Evolutionary conservation across 2,329 filamentous ascomycete species (phyloP), one percentile per base, ranked within the genome.

Genomic region (Hypoxylon sp.): DNA sequence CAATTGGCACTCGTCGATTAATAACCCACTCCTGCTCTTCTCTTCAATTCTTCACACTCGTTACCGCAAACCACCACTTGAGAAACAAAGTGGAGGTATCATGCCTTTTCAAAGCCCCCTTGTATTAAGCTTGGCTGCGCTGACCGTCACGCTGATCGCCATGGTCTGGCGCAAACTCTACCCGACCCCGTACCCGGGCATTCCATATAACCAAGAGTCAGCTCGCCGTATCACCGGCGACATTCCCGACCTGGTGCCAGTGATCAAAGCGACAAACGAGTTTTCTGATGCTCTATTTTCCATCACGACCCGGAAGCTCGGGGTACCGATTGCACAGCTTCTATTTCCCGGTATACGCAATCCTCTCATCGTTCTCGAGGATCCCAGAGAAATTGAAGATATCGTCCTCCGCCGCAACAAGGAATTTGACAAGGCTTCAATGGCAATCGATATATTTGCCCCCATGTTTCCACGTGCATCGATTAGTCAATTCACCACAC

Each of bases 101-200:
- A 47, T 47, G 43, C 23, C 43, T 47, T 27, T 27, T 27, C 43
- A 47, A 47, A 47, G 23, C 45, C 23, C 23, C 12, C 23, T 47
- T n/a, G 23, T 27, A 27, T 27, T 47, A 27, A 47, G 19, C 23
- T n/a, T 47, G 23, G 23, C 45, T 27, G 45, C 45, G 45, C 23
- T 27, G 45, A 14, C 12, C 45, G 19, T 47, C 45, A 29, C 45
- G 45, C 45, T 47, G 45, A 47, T 47, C 23, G 23, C 23, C 45
- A 14, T 47, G 11, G 39, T 39, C 11, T 39, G 34, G 34, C 34
- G 34, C 34, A 39, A 39, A 39, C 11, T 39, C 4, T 39, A 39
- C 34, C 34, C 34, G 34, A 39, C 34, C 34, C 34, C 34, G 11
- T 39, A 39, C 34, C 34, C 34, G 7, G 41, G 41, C 27, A 29